phyloP scores from a whole-genome alignment of 495 filamentous ascomycete species.

The Letharia columbiana region DNA sequence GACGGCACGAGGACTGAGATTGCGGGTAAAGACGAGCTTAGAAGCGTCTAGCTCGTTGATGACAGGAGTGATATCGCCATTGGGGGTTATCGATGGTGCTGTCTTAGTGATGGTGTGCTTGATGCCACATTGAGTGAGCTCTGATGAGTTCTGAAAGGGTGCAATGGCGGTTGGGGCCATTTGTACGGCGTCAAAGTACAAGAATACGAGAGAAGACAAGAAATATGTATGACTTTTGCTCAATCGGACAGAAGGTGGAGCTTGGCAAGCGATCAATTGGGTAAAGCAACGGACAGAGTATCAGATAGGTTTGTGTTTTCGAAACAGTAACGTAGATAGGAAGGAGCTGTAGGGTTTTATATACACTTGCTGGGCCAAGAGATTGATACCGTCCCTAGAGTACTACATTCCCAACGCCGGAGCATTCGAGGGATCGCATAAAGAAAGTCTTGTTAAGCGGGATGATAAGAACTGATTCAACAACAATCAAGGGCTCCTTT shows the following conservation, averaged over 20 bases:
- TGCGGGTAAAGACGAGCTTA: constrained; percentile 58
- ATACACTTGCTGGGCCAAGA: not conserved
- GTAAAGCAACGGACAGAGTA: not conserved
- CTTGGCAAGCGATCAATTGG: not conserved
- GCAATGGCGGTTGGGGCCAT: constrained; percentile 12
- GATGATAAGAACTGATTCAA: not conserved
- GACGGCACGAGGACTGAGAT: constrained; percentile 57
- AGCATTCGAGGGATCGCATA: not conserved
- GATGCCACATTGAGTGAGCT: constrained; percentile 16
- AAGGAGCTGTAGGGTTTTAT: not conserved
- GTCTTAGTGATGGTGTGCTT: constrained; percentile 35
- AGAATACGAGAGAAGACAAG: not conserved
- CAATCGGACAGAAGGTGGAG: not conserved
- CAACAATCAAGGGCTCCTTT: not conserved
- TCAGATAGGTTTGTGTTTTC: not conserved
- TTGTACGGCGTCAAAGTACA: not conserved
- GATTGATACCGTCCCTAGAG: not conserved
- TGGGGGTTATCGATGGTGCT: constrained; percentile 8
- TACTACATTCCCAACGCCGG: not conserved
- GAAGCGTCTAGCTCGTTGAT: constrained; percentile 58
- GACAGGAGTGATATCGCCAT: constrained; percentile 9
- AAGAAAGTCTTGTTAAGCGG: not conserved
- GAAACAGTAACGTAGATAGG: not conserved
- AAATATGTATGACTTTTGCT: not conserved
- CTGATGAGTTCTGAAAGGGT: constrained; percentile 7